Conservation (phyloP, 805 yeast species). For the Suhomyces sp. region DNA sequence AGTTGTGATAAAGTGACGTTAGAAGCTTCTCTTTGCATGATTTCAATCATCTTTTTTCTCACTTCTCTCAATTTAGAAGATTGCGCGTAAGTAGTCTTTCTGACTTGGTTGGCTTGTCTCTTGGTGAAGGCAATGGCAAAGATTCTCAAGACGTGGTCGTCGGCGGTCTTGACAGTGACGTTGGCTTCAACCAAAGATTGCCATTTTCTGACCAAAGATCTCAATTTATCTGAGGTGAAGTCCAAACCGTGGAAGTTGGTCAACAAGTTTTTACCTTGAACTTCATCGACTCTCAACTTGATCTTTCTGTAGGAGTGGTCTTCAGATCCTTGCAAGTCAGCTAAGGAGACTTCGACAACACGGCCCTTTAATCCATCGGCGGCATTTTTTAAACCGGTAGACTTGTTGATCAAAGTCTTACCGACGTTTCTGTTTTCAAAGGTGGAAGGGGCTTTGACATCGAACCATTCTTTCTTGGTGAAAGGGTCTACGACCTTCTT, state of each 20-base stretch:
- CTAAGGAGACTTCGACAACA: constrained; percentile 91
- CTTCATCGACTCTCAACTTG: constrained; percentile 97
- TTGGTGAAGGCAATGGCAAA: constrained; percentile 98
- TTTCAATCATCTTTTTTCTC: constrained; percentile 95
- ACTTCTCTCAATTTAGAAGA: constrained; percentile 95
- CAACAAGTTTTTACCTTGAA: constrained; percentile 96
- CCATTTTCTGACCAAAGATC: constrained; percentile 98
- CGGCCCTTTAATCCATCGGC: constrained; percentile 98
- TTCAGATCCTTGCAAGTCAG: constrained; percentile 98
- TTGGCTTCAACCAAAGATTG: constrained; percentile 97
- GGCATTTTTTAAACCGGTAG: constrained; percentile 97
- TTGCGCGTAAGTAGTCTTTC: constrained; percentile 98
- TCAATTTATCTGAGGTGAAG: constrained; percentile 96
- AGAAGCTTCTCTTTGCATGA: constrained; percentile 94
- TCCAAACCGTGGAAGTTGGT: constrained; percentile 99
- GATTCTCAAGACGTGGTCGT: constrained; percentile 94
- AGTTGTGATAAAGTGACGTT: constrained; percentile 94
- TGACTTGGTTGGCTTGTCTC: constrained; percentile 94
- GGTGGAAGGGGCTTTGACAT: constrained; percentile 97
- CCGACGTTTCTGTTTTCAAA: constrained; percentile 98
- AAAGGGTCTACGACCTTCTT: constrained; percentile 99
- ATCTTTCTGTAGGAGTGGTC: constrained; percentile 98
- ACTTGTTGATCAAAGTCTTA: constrained; percentile 96
- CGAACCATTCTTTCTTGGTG: constrained; percentile 99
- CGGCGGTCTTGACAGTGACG: constrained; percentile 97